phyloP scores from a whole-genome alignment of 257 asterid species.

The Galeopsis tetrahit region DNA sequence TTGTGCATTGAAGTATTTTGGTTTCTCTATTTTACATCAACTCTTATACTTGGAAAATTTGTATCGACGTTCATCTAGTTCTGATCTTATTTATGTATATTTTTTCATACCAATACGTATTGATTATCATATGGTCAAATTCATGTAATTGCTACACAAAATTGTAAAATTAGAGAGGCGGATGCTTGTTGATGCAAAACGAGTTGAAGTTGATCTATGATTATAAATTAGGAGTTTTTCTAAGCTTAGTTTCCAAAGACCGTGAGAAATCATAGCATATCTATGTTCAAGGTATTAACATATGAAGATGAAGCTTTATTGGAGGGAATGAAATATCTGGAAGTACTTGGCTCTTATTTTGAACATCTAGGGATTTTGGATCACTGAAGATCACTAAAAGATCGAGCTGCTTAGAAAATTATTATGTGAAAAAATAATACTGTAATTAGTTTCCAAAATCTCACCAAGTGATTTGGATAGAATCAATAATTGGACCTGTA shows the following conservation, averaged over 20 bases:
- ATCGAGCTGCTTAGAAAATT: not conserved
- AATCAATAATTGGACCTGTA: not conserved
- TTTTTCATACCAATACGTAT: not conserved
- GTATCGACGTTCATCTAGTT: constrained; percentile 7
- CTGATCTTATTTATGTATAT: not conserved
- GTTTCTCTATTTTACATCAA: not conserved
- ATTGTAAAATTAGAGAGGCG: too few species aligned
- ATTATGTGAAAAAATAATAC: not conserved
- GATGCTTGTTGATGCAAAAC: too few species aligned
- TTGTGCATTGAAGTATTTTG: not conserved
- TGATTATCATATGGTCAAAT: too few species aligned
- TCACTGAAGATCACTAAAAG: not conserved
- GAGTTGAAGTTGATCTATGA: too few species aligned
- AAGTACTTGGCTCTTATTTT: not conserved
- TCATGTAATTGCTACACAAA: too few species aligned
- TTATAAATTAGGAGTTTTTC: not conserved
- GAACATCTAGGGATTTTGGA: not conserved
- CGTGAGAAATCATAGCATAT: not conserved
- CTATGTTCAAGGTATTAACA: not conserved
- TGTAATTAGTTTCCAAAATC: not conserved
- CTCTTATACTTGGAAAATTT: not conserved
- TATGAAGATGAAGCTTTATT: not conserved
- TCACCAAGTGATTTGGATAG: not conserved
- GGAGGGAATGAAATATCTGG: not conserved
- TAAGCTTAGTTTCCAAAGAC: too few species aligned